A percentile compares a stretch with the other conserved stretches of the same genome.
These are phyloP conservation scores for Aurantiochytrium sp. DNA, from an alignment of 108 stramenopile species.

Conservation along the genomic window DNA sequence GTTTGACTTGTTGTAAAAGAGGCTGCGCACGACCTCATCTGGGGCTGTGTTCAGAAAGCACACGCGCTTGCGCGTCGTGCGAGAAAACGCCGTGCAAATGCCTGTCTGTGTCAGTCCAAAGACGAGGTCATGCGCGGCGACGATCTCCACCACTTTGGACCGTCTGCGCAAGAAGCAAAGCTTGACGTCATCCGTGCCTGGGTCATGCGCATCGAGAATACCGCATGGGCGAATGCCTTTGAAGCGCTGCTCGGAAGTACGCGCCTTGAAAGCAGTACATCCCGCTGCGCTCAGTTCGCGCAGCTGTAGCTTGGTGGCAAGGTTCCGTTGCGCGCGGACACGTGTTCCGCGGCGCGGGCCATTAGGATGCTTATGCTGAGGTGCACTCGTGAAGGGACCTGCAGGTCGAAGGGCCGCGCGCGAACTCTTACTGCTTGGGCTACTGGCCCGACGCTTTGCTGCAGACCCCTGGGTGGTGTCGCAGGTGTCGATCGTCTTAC, in stretches of 20 bases:
- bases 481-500: not conserved
- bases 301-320: not conserved
- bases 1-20: conserved; percentile 15
- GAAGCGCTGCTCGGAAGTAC: not conserved
- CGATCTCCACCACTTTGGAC: conserved; percentile 1
- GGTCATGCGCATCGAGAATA: not conserved
- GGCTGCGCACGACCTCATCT: conserved; percentile 2
- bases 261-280: not conserved
- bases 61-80: not conserved
- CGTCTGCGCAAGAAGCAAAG: not conserved
- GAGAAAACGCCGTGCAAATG: conserved; percentile 7
- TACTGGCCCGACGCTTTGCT: not conserved
- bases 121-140: not conserved
- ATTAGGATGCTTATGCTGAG: not conserved
- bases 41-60: conserved; percentile 15
- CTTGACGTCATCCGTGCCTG: not conserved
- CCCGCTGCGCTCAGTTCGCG: not conserved
- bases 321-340: not conserved
- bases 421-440: not conserved
- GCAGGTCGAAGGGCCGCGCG: not conserved
- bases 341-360: not conserved
- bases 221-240: not conserved
- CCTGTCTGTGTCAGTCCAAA: conserved; percentile 9
- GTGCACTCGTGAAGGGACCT: not conserved
- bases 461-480: not conserved